Percentiles rank a stretch among this genome's conserved stretches.
Conservation (phyloP, 345 rosid species). For the Camelina sativa region DNA sequence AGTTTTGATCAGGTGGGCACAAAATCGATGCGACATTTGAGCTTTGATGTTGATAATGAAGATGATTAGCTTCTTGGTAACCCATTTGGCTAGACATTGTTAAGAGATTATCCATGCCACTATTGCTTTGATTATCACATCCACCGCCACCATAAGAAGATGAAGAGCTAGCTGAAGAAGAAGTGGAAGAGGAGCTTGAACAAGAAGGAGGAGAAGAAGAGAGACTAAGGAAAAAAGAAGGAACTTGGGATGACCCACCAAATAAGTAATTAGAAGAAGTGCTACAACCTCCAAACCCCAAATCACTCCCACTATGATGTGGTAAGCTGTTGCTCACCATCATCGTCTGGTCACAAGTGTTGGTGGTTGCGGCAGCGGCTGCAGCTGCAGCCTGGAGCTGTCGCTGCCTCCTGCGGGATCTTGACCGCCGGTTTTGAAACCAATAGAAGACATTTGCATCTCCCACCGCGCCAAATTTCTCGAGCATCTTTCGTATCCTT, state of each 20-base stretch:
- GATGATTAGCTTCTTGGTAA: constrained; percentile 60
- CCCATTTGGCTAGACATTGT: constrained; percentile 69
- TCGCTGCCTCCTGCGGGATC: constrained; percentile 95
- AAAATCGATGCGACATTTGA: constrained; percentile 55
- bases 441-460: constrained; percentile 99
- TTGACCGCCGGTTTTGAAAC: constrained; percentile 96
- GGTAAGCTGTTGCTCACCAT: constrained; percentile 46
- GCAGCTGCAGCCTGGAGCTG: constrained; percentile 80
- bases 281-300: constrained; percentile 47
- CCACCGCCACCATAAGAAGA: constrained; percentile 59
- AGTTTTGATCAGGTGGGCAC: constrained; percentile 60
- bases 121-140: constrained; percentile 40
- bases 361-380: constrained; percentile 35
- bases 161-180: constrained; percentile 53
- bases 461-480: constrained; percentile 89
- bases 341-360: constrained; percentile 42
- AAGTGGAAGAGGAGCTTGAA: constrained; percentile 48
- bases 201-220: constrained; percentile 44
- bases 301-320: constrained; percentile 37
- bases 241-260: constrained; percentile 44
- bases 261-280: constrained; percentile 39
- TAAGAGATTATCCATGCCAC: constrained; percentile 54
- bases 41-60: constrained; percentile 44
- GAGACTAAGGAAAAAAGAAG: constrained; percentile 33
- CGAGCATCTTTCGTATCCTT: constrained; percentile 83